These are phyloP conservation scores for Pythium biforme DNA, from an alignment of 352 stramenopile species.

Conservation along the genomic window DNA sequence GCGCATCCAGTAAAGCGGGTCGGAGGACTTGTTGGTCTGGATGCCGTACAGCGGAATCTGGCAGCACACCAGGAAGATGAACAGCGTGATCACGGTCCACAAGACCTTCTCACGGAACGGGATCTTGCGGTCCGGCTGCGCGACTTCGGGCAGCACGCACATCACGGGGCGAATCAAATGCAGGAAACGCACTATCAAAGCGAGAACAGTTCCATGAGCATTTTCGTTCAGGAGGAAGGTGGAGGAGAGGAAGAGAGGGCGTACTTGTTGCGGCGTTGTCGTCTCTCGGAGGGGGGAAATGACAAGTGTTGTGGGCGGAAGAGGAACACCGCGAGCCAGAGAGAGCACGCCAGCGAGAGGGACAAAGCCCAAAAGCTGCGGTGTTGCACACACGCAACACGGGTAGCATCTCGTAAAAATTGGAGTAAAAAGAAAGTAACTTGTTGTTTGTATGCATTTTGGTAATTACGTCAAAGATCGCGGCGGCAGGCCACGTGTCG, in stretches of 20 bases:
- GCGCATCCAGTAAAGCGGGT: slow-evolving; percentile 99
- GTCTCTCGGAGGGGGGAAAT: slow-evolving; percentile 29
- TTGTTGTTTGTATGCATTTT: slow-evolving; percentile 20
- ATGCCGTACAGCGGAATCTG: slow-evolving; percentile 99
- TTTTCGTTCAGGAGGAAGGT: not conserved
- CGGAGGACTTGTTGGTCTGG: slow-evolving; percentile 97
- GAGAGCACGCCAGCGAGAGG: not conserved
- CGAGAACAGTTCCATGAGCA: slow-evolving; percentile 7
- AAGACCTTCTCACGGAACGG: slow-evolving; percentile 99
- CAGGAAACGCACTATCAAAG: slow-evolving; percentile 91
- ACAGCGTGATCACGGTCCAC: slow-evolving; percentile 99
- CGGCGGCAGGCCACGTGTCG: slow-evolving; percentile 21
- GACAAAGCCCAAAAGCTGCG: not conserved
- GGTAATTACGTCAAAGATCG: slow-evolving; percentile 12
- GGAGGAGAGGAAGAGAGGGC: not conserved
- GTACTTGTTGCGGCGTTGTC: slow-evolving; percentile 28
- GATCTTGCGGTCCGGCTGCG: slow-evolving; percentile 96
- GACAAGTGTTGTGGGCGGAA: slow-evolving; percentile 20
- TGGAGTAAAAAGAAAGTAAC: slow-evolving; percentile 15
- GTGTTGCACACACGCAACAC: slow-evolving; percentile 20
- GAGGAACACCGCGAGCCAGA: not conserved
- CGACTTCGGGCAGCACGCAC: slow-evolving; percentile 98
- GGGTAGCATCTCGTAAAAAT: slow-evolving; percentile 12
- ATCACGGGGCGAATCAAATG: slow-evolving; percentile 98
- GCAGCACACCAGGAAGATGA: slow-evolving; percentile 99